Conservation (phyloP, 2,329 filamentous ascomycete species). For the Seiridium cupressi region DNA sequence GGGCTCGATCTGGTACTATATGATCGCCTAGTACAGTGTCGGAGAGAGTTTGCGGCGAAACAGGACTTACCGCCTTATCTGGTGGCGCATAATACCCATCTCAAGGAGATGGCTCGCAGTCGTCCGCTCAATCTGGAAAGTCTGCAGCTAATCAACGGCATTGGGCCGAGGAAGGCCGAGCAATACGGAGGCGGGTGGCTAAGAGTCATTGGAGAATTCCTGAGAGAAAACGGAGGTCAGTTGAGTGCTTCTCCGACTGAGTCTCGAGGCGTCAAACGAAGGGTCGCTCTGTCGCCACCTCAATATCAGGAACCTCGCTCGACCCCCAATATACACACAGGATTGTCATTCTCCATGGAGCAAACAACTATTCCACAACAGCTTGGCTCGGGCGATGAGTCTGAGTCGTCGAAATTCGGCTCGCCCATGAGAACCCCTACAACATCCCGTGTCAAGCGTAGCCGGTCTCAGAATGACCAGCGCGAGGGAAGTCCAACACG, state of each 20-base stretch:
- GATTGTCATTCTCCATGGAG: slow-evolving; percentile 3
- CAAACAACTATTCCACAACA: background rate
- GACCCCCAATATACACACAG: background rate
- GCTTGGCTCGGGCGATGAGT: background rate
- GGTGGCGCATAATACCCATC: slow-evolving; percentile 2
- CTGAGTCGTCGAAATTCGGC: background rate
- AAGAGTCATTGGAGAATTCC: background rate
- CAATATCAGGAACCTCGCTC: background rate
- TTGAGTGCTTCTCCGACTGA: background rate
- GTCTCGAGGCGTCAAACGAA: background rate
- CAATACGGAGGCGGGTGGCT: slow-evolving; percentile 5
- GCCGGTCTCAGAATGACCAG: too few species aligned
- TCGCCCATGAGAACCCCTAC: background rate
- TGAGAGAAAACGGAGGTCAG: background rate
- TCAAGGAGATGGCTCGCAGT: background rate
- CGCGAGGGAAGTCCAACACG: too few species aligned
- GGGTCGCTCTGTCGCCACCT: background rate
- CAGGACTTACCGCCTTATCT: background rate
- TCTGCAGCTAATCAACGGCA: slow-evolving; percentile 1
- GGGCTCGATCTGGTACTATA: background rate
- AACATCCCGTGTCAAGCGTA: too few species aligned
- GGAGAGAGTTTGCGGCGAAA: background rate
- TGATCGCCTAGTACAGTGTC: background rate
- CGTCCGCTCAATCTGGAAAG: background rate
- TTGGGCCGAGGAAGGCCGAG: slow-evolving; percentile 2